Base-by-base conservation (phyloP, 345 rosid species). In the Acer negundo region DNA sequence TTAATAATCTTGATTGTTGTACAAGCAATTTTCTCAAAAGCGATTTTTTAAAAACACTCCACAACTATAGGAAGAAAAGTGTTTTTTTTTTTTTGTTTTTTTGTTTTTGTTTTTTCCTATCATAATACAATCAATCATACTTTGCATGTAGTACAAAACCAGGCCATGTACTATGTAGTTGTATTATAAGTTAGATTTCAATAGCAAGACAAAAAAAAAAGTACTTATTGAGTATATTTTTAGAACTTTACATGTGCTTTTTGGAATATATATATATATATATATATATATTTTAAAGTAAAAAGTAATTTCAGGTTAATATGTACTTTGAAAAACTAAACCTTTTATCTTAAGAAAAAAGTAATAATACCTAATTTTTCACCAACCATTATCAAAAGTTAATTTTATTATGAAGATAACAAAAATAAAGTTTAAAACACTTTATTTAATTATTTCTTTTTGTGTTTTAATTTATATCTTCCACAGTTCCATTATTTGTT, bases 1-100 rank as follows among this genome's bases (percentile, higher is more conserved):
- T 61, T 17, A 77, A 70, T 67, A 61, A 26, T 49, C 51, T 58
- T 66, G 63, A 49, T 79, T 73, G 68, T 73, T 31, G 69, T 53
- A 62, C 74, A 69, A 84, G 75, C 77, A 49, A 59, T n/a, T 35
- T 35, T 81, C 76, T 58, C 40, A 59, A 44, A 77, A 77, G 66
- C 58, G n/a, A 59, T 10, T 19, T 59, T 53, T 1, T 77, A 62
- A 62, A 17, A 73, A 66, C 61, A 42, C 78, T 78, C 82, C 82
- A 70, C 73, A 72, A 13, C 80, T 75, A 7, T 10, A 73, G 74
- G 70, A 75, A 62, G 16, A 67, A 28, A 67, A 72, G 63, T 58
- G 23, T 6, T 20, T 15, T 0, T 1, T 15, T 15, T 55, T 31
- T 31, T 28, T n/a, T n/a, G n/a, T n/a, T n/a, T n/a, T n/a, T n/a